Percentiles rank a stretch among this genome's conserved stretches.
phyloP scores from a whole-genome alignment of 2,329 filamentous ascomycete species.

The Penicillium sp. region DNA sequence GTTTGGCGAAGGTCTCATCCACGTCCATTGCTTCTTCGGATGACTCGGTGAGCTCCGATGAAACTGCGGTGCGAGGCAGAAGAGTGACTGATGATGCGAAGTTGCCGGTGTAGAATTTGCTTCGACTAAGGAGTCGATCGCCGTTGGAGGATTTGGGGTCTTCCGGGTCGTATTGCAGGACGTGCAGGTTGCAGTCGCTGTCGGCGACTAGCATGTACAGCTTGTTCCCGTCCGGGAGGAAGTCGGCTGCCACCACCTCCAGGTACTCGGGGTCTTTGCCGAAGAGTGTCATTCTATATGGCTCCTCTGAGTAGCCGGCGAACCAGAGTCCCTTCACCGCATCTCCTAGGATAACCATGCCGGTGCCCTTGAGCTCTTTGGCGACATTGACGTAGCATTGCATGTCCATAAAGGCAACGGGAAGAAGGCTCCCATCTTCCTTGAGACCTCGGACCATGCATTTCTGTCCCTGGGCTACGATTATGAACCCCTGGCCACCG shows the following conservation, averaged over 20 bases:
- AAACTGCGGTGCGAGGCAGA: slow-evolving; percentile 63
- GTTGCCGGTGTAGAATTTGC: slow-evolving; percentile 84
- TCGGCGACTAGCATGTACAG: slow-evolving; percentile 81
- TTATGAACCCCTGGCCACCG: slow-evolving; percentile 81
- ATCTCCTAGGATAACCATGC: slow-evolving; percentile 83
- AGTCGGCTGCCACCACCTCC: slow-evolving; percentile 78
- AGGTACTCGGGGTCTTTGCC: slow-evolving; percentile 79
- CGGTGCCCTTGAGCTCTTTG: slow-evolving; percentile 78
- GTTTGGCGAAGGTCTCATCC: slow-evolving; percentile 34
- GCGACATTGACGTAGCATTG: slow-evolving; percentile 87
- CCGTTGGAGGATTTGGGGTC: slow-evolving; percentile 92
- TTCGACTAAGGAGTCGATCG: slow-evolving; percentile 78
- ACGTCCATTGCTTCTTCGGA: slow-evolving; percentile 41
- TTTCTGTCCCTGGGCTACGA: slow-evolving; percentile 92
- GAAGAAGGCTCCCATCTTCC: slow-evolving; percentile 87
- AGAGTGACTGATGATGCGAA: slow-evolving; percentile 71
- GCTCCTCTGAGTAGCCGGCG: slow-evolving; percentile 92
- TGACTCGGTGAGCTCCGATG: slow-evolving; percentile 39
- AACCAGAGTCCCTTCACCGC: slow-evolving; percentile 95
- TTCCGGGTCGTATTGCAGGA: slow-evolving; percentile 92
- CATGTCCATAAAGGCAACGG: slow-evolving; percentile 97
- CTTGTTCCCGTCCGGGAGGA: slow-evolving; percentile 80
- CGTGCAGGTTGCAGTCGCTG: slow-evolving; percentile 78
- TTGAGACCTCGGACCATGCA: slow-evolving; percentile 95
- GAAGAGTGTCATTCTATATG: slow-evolving; percentile 90